Base-by-base conservation (phyloP, 352 stramenopile species). In the Thraustotheca clavata region DNA sequence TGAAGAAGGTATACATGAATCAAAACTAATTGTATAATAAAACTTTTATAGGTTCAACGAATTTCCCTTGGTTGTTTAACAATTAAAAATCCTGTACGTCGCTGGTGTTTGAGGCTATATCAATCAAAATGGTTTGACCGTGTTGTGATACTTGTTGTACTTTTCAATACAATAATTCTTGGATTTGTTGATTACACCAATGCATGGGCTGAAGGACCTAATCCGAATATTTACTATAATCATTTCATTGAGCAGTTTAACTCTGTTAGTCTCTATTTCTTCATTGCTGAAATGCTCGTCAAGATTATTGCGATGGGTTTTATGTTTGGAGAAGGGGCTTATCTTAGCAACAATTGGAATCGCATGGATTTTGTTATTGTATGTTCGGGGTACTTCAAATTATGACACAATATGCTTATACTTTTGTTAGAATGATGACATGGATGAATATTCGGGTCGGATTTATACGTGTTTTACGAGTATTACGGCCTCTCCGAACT, bases 281-380 rank as follows among this genome's bases (percentile, higher is more conserved):
- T 98, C 68, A 81, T 86, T 0, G 29, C 83, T 0, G 93, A 98
- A 62, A 85, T 80, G 16, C 38, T 87, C 7, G 66, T 98, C n/a
- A 98, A 97, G 69, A 92, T 98, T 38, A 68, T 96, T 11, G 86
- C 87, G 0, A 80, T 96, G 69, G 91, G 91, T 0, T 80, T 94
- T 6, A 29, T 83, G 5, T 68, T 73, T 0, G 76, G 72, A 2
- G 67, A 79, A 31, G 79, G 87, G 1, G 78, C 74, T 12, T 97
- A 97, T 63, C 67, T 91, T 0, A 70, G 76, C 3, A 87, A 98
- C 68, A 71, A 72, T 3, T 98, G 89, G 91, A 97, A 98, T 47
- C 67, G 90, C 20, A 75, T 98, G 26, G 91, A 98, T 65, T 98
- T 97, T 67, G 71, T 95, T 29, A 88, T 97, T 32, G 91, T 98